Evolutionary conservation across 2,329 filamentous ascomycete species (phyloP), one percentile per base, ranked within the genome.

Genomic region (Fonsecaea multimorphosa): DNA sequence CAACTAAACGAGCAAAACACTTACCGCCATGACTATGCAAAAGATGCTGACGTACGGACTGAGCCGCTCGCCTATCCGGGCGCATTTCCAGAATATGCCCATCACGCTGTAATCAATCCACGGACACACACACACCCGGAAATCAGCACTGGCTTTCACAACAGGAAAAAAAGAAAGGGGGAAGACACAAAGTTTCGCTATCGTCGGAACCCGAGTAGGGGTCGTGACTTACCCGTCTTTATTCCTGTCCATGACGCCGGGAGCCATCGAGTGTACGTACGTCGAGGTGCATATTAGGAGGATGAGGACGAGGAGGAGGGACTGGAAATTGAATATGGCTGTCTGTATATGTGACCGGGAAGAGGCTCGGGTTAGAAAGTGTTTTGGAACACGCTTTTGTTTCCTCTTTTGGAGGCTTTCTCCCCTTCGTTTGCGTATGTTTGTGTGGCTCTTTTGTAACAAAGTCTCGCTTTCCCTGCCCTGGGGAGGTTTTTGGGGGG

Each of bases 251-350:
- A 99, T 91, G 73, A 96, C 90, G 3, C 89, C 86, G 0, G 95
- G 94, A 75, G 95, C 91, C 70, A 96, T 88, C 74, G 91, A 90
- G 83, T 98, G 95, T 63, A 93, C 86, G 81, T 99, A 98, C 68
- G 95, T 89, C 79, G 91, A 93, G 64, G 95, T 97, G 86, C 95
- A 99, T 76, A 98, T 96, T 73, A 96, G 88, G 72, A 99, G 90
- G 58, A 99, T 88, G 74, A 99, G 88, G 72, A 97, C 94, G 74
- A 98, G 87, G 73, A 99, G 87, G 73, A 98, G 90, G 65, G 93
- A 96, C 80, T 97, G 93, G 84, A 99, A 98, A 82, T 98, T 98
- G 89, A 99, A 97, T 75, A 99, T 90, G 62, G 95, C 95, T 66
- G 95, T 91, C 95, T 97, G 75, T 52, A 16, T 49, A 16, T 32